Evolutionary conservation across 2,329 filamentous ascomycete genomes (phyloP), one percentile per base, ranked within the genome.

Genomic region (Endoconidiophora polonica): DNA sequence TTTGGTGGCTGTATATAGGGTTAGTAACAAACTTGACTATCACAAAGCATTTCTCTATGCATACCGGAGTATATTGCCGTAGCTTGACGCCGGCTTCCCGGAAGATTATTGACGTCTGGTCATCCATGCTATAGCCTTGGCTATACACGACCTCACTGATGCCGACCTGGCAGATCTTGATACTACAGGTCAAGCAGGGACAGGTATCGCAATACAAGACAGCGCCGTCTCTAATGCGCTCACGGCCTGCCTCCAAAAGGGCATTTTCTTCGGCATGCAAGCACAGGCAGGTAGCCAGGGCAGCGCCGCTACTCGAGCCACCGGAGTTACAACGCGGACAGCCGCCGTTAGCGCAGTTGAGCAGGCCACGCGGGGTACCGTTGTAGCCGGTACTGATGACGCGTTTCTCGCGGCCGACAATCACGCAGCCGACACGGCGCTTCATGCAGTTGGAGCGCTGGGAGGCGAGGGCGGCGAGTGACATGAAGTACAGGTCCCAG

Each of bases 401-500:
- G 57, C 88, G 77, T 59, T 80, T 81, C 60, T 87, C 81, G 55
- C 82, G 74, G 53, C 71, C 70, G 33, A 96, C 88, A 7, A 98
- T 73, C 5, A 96, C 91, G 66, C 88, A 95, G 5, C 91, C 91
- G 1, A 98, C 91, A 56, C 90, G 79, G 26, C 91, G 76, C 68
- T 96, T 95, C 91, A 98, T 98, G 69, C 91, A 98, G 65, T 98
- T 98, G 61, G 81, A 86, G 56, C 91, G 77, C 57, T 86, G 83
- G 0, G 90, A 85, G 5, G 91, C 91, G 44, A 98, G 77, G 33
- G 84, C 86, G 4, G 91, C 88, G n/a, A 98, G 72, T 39, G 85
- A 79, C 91, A 98, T 98, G 62, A 98, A 98, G 68, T 98, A 98
- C 59, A 84, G 81, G 65, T 98, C 91, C 91, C 91, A 98, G 45